phyloP scores from a whole-genome alignment of 345 rosid genomes.

The Populus pruinosa region DNA sequence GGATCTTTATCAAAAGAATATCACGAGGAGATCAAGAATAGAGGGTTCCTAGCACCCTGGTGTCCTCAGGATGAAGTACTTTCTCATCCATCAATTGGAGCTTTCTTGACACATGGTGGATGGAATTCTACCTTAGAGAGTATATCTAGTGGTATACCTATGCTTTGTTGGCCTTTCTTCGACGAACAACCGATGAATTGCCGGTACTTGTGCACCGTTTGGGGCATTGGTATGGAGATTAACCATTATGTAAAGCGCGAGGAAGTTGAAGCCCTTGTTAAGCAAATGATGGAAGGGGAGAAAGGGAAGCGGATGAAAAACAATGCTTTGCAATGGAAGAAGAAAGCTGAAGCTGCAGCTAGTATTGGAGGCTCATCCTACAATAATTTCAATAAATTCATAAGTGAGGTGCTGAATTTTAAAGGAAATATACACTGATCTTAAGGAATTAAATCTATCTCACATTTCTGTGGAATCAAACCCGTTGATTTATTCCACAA shows the following conservation, averaged over 20 bases:
- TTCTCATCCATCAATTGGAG: conserved; percentile 24
- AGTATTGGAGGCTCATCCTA: conserved; percentile 5
- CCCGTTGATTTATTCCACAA: too few species aligned
- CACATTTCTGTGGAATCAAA: too few species aligned
- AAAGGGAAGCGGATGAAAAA: conserved; percentile 15
- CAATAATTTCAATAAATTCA: neutral
- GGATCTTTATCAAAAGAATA: conserved; percentile 19
- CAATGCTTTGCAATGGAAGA: conserved; percentile 1
- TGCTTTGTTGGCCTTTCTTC: conserved; percentile 37
- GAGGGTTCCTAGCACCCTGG: conserved; percentile 32
- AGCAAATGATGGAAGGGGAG: conserved; percentile 24
- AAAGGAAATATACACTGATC: neutral
- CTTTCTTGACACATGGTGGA: conserved; percentile 36
- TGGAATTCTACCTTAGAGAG: conserved; percentile 34
- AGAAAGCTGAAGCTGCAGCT: conserved; percentile 3
- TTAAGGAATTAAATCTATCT: too few species aligned
- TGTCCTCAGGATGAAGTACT: conserved; percentile 32
- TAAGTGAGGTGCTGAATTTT: neutral
- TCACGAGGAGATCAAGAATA: conserved; percentile 15
- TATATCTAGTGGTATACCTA: conserved; percentile 14
- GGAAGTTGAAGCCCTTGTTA: conserved; percentile 18
- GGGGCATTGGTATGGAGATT: conserved; percentile 34
- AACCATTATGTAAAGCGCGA: conserved; percentile 18
- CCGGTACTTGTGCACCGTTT: conserved; percentile 18
- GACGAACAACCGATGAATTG: conserved; percentile 36